Evolutionary conservation across 1,139 yeast genomes (phyloP), one percentile per base, ranked within the genome.

Genomic region (Yamadazyma dushanensis): DNA sequence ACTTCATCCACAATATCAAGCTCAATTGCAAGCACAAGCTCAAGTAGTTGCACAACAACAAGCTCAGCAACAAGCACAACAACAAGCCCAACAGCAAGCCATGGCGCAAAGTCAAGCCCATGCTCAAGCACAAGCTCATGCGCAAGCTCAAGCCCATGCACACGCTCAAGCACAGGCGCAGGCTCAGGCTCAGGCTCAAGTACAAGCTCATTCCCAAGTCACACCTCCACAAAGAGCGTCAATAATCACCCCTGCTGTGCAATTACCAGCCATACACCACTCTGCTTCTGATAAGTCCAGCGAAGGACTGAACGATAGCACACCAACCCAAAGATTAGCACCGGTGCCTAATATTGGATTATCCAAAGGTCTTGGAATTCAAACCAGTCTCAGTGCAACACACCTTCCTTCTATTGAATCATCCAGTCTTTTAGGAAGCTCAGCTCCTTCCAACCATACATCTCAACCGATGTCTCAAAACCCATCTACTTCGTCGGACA

Each of bases 401-500:
- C 16, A 26, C 11, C 21, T 26, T n/a, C 29, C 21, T 3, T 11
- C 21, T 21, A 17, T 26, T 9, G 9, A 15, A 9, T 26, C 29
- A 4, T 8, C 29, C 19, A 17, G n/a, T 15, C 21, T 10, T 17
- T 17, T 26, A 15, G 40, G 37, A 9, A 31, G 37, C 4, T 36
- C 42, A 4, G 42, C 41, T 14, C 44, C 44, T 21, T 38, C 40
- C 7, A 41, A 38, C 29, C 44, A 41, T 25, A 19, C 34, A 8
- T 10, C 40, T 17, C 31, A 9, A 3, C 27, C 19, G 8, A 25
- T 16, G 24, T 18, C 26, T 8, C 14, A 16, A 26, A 6, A 13
- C 26, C 24, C 26, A 17, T 14, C 19, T 22, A 22, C 25, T 21
- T 23, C 32, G n/a, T 28, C 33, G n/a, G 38, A 36, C 10, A 20